Evolutionary conservation across 1,284 basidiomycete genomes (phyloP).

Genomic region (Microbotryum violaceum): DNA sequence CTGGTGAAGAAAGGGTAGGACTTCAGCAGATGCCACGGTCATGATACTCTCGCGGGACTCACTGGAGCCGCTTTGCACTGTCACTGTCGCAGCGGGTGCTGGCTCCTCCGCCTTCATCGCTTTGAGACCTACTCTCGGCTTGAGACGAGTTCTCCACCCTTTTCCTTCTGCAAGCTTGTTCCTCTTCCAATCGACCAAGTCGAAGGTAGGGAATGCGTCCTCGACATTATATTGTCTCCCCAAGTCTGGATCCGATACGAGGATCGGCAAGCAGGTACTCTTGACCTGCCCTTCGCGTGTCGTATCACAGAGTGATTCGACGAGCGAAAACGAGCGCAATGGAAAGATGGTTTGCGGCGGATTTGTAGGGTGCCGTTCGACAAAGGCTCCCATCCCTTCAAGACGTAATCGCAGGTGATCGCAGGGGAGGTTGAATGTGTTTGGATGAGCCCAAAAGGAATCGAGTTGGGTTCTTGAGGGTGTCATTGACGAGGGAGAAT

Average conservation of each 20-base stretch:
- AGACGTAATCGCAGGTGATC: conserved; percentile 39
- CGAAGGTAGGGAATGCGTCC: conserved; percentile 37
- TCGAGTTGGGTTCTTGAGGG: neutral
- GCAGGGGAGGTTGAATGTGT: conserved; percentile 33
- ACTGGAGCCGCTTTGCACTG: neutral
- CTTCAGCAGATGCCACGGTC: neutral
- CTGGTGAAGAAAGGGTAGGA: neutral
- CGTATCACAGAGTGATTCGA: conserved; percentile 15
- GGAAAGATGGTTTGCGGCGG: conserved; percentile 20
- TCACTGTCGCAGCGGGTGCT: conserved; percentile 1
- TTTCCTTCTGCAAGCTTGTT: conserved; percentile 34
- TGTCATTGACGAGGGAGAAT: neutral
- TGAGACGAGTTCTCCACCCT: conserved; percentile 23
- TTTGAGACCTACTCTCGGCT: conserved; percentile 20
- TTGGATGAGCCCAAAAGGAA: neutral
- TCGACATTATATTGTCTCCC: conserved; percentile 38
- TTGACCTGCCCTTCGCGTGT: conserved; percentile 12
- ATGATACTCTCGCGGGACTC: neutral
- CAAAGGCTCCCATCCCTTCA: conserved; percentile 33
- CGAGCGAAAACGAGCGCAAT: conserved; percentile 38
- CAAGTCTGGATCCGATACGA: conserved; percentile 41
- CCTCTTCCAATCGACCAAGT: conserved; percentile 41
- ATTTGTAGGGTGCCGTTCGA: conserved; percentile 12
- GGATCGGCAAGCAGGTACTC: conserved; percentile 36
- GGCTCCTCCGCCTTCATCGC: conserved; percentile 22